These are phyloP conservation scores for Hura crepitans DNA, from an alignment of 441 rosid species.

Conservation along the genomic window DNA sequence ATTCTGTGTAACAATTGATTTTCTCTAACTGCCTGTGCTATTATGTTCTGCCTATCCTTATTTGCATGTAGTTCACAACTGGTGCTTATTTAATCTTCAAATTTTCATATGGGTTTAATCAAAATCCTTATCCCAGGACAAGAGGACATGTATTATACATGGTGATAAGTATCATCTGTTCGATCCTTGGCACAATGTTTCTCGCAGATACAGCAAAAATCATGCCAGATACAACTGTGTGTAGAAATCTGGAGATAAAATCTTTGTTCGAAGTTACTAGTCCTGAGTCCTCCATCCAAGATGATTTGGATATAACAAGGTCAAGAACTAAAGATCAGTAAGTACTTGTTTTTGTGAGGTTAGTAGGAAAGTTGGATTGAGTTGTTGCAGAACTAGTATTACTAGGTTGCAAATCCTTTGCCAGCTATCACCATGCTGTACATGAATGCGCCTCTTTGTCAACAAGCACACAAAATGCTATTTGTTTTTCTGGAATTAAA, in stretches of 20 bases:
- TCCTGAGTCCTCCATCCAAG: background rate
- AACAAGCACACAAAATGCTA: too few relatives aligned
- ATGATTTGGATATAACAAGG: background rate
- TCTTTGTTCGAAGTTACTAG: background rate
- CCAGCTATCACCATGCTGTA: background rate
- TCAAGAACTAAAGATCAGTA: background rate
- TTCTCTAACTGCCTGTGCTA: background rate
- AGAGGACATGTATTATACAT: background rate
- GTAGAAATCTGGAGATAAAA: constrained; percentile 7
- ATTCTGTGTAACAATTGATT: background rate
- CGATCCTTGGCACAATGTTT: background rate
- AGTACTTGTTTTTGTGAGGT: background rate
- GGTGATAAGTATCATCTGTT: background rate
- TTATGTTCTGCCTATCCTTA: background rate
- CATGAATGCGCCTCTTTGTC: too few relatives aligned
- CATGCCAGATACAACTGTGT: background rate
- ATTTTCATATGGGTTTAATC: background rate
- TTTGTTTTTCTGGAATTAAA: background rate
- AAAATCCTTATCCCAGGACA: constrained; percentile 2
- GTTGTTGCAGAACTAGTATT: background rate
- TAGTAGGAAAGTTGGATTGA: background rate
- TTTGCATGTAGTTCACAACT: background rate
- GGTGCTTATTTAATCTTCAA: background rate
- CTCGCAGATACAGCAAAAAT: background rate
- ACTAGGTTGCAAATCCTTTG: background rate